These are phyloP conservation scores for Dioszegia aurantiaca DNA, from an alignment of 768 basidiomycete genomes.

Conservation along the genomic window DNA sequence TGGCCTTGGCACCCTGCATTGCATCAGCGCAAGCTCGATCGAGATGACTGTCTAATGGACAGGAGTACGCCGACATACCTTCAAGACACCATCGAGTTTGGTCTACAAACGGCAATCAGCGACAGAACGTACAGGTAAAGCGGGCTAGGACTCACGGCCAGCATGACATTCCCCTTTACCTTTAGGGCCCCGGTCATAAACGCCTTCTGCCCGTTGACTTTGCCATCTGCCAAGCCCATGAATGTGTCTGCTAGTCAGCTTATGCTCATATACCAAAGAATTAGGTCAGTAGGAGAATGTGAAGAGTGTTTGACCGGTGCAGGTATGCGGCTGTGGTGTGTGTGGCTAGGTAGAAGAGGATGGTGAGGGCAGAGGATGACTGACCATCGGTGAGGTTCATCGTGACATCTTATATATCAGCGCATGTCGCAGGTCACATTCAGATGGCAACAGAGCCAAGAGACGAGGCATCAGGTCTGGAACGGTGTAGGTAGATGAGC, in stretches of 20 bases:
- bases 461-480: too few relatives aligned
- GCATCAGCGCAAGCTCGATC: background rate
- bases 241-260: constrained; percentile 59
- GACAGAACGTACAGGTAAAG: background rate
- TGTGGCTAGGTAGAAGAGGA: background rate
- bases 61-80: constrained; percentile 56
- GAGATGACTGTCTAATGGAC: background rate
- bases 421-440: too few relatives aligned
- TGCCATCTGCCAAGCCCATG: constrained; percentile 57
- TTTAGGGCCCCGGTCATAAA: constrained; percentile 95
- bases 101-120: constrained; percentile 55
- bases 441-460: too few relatives aligned
- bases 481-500: too few relatives aligned
- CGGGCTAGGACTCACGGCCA: constrained; percentile 32
- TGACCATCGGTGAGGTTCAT: constrained; percentile 30
- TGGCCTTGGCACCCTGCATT: constrained; percentile 44
- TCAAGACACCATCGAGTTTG: constrained; percentile 78
- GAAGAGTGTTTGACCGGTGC: too few relatives aligned
- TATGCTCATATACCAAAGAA: too few relatives aligned
- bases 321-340: too few relatives aligned
- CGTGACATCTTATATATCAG: constrained; percentile 16
- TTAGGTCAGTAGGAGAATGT: too few relatives aligned
- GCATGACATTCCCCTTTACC: constrained; percentile 53
- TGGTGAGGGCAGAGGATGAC: background rate
- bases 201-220: constrained; percentile 88